These are phyloP conservation scores for Canna indica DNA, from an alignment of 176 grass and related monocot genomes.

Conservation along the genomic window DNA sequence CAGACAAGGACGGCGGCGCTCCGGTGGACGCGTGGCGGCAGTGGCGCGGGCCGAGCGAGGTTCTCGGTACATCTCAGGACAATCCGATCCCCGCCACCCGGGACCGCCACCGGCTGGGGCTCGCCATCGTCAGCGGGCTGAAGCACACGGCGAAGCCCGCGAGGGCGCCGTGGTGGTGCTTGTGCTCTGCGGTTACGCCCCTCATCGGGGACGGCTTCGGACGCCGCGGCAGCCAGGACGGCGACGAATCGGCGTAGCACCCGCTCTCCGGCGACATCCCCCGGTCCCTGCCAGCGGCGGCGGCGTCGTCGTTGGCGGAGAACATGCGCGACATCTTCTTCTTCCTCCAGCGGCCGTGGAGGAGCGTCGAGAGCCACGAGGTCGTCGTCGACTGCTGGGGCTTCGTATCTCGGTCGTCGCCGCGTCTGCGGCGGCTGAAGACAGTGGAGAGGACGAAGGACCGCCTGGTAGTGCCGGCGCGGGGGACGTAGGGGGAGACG, in stretches of 20 bases:
- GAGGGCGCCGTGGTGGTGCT: background rate
- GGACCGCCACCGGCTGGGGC: background rate
- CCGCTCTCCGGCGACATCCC: background rate
- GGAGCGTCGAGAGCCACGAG: background rate
- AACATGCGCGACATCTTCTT: background rate
- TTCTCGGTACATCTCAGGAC: background rate
- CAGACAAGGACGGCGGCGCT: background rate
- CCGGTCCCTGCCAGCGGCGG: background rate
- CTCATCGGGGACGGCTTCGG: background rate
- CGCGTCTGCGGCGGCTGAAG: background rate
- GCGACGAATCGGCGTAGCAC: background rate
- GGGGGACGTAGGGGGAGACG: background rate
- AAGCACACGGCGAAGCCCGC: conserved; percentile 5
- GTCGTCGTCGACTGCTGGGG: background rate
- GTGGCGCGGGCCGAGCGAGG: background rate
- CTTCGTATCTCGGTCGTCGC: background rate
- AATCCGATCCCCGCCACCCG: background rate
- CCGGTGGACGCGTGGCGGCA: background rate
- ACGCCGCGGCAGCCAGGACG: too few species aligned
- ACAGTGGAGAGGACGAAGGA: background rate
- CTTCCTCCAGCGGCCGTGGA: background rate
- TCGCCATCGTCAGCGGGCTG: background rate
- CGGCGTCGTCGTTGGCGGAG: background rate
- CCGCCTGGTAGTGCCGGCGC: too few species aligned
- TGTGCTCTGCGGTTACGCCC: background rate